These are phyloP conservation scores for Scytalidium sp. DNA, from an alignment of 2,329 filamentous ascomycete genomes.

Conservation along the genomic window DNA sequence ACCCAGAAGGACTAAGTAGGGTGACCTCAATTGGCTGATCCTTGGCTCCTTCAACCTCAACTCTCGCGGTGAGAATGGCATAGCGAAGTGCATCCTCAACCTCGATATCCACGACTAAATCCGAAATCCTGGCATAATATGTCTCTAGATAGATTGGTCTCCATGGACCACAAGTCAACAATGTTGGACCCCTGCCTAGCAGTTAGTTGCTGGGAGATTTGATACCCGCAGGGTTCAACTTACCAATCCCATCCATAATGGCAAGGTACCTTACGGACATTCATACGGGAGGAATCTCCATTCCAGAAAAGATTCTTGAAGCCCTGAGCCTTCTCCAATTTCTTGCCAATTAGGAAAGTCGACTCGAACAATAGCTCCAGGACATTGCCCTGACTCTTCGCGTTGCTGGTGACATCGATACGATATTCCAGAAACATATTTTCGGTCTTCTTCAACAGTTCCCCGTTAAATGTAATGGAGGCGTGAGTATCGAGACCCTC, in stretches of 20 bases:
- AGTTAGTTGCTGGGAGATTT: no score
- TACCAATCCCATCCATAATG: slow-evolving; percentile 57
- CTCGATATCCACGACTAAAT: slow-evolving; percentile 28
- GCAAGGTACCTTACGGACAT: neutral
- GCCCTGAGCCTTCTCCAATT: neutral
- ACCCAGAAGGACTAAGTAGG: neutral
- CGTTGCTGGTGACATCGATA: slow-evolving; percentile 43
- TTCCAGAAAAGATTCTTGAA: neutral
- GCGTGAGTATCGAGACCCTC: slow-evolving; percentile 65
- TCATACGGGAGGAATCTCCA: neutral
- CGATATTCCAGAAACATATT: slow-evolving; percentile 63
- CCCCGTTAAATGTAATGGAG: slow-evolving; percentile 53
- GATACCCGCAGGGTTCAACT: neutral
- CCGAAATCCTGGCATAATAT: slow-evolving; percentile 61
- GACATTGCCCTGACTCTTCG: slow-evolving; percentile 34
- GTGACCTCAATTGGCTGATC: neutral
- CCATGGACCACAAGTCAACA: slow-evolving; percentile 67
- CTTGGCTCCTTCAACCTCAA: neutral
- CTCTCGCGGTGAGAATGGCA: neutral
- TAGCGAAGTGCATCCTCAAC: neutral
- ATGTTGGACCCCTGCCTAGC: slow-evolving; percentile 50
- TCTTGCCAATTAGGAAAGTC: neutral
- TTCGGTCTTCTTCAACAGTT: slow-evolving; percentile 49
- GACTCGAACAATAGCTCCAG: slow-evolving; percentile 51
- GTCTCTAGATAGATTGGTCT: slow-evolving; percentile 65